These are phyloP conservation scores for Xylariaceae sp. DNA, from an alignment of 2,329 filamentous ascomycete genomes.

Conservation along the genomic window DNA sequence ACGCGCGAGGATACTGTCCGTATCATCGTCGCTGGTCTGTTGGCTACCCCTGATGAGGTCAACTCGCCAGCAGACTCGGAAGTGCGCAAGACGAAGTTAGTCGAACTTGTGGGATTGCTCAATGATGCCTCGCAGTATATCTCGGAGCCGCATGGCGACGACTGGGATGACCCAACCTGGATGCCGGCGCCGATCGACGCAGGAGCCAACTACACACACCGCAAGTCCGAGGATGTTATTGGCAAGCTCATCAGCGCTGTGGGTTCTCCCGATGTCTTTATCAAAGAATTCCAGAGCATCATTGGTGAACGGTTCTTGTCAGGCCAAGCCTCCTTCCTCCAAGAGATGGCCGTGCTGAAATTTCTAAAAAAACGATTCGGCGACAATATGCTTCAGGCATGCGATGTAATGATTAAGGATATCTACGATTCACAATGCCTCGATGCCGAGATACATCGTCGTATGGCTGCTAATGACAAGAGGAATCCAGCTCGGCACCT, in stretches of 20 bases:
- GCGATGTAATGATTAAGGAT: slow-evolving; percentile 96
- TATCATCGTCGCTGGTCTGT: slow-evolving; percentile 68
- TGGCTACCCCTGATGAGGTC: slow-evolving; percentile 55
- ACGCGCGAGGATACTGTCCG: slow-evolving; percentile 72
- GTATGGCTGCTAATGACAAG: slow-evolving; percentile 25
- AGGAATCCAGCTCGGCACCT: slow-evolving; percentile 35
- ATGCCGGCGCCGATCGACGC: slow-evolving; percentile 89
- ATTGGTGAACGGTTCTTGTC: slow-evolving; percentile 75
- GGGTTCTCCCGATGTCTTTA: slow-evolving; percentile 84
- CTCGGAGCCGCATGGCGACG: slow-evolving; percentile 51
- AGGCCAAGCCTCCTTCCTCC: slow-evolving; percentile 64
- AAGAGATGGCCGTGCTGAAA: slow-evolving; percentile 76
- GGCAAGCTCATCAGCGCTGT: slow-evolving; percentile 84
- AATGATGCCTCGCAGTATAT: slow-evolving; percentile 54
- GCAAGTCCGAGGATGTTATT: slow-evolving; percentile 84
- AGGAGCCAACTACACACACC: slow-evolving; percentile 83
- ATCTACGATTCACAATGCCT: slow-evolving; percentile 76
- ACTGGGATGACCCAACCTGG: slow-evolving; percentile 91
- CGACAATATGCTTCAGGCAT: slow-evolving; percentile 78
- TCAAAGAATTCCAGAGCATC: slow-evolving; percentile 86
- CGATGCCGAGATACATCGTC: slow-evolving; percentile 60
- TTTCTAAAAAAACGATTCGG: slow-evolving; percentile 86
- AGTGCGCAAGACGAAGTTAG: slow-evolving; percentile 47
- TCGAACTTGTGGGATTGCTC: slow-evolving; percentile 63
- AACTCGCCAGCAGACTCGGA: slow-evolving; percentile 32